These are phyloP conservation scores for Naegleria gruberi DNA, from an alignment of 208 protist species.

Conservation along the genomic window DNA sequence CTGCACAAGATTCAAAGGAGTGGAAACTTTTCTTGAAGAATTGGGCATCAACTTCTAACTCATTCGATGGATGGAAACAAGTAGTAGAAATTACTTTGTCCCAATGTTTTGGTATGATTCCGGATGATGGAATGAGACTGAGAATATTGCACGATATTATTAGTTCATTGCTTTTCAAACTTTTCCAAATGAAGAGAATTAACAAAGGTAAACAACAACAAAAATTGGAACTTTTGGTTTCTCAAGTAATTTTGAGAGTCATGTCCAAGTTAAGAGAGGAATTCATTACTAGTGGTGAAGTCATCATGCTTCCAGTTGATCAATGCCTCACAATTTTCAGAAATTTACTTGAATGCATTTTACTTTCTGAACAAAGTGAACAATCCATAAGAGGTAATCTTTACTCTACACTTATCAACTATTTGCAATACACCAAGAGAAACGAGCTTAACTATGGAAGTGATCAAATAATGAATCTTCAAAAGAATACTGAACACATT, in stretches of 20 bases:
- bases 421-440: neutral
- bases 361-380: neutral
- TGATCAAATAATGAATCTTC: neutral
- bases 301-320: neutral
- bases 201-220: neutral
- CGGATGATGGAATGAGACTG: neutral
- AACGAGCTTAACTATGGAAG: neutral
- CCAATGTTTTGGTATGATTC: neutral
- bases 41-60: neutral
- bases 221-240: neutral
- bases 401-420: neutral
- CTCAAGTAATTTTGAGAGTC: conserved; percentile 3
- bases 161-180: neutral
- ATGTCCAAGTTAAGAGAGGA: neutral
- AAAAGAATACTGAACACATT: neutral
- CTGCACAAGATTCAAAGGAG: neutral
- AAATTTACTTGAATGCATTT: neutral
- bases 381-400: neutral
- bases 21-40: neutral
- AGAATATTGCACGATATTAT: neutral
- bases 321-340: neutral
- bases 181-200: neutral
- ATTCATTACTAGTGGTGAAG: neutral
- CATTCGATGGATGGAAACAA: neutral
- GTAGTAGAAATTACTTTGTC: neutral